phyloP scores from a whole-genome alignment of 2,329 filamentous ascomycete genomes.

The Penicillium expansum region DNA sequence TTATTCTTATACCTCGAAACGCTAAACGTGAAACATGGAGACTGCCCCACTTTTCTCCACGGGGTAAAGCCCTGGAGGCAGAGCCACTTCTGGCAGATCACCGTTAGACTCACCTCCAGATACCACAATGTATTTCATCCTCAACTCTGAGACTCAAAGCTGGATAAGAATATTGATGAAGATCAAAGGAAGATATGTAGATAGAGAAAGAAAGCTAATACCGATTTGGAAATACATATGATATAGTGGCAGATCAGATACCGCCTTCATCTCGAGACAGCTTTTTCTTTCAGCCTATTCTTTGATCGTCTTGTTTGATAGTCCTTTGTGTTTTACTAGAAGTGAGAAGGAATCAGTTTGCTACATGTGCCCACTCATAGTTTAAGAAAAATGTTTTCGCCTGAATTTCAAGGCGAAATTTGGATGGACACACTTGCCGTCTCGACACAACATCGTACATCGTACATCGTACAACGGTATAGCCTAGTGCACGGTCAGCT shows the following conservation, averaged over 20 bases:
- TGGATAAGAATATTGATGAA: not conserved
- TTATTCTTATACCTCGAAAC: not conserved
- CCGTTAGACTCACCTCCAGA: slow-evolving; percentile 62
- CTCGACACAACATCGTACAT: not conserved
- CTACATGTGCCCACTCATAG: too few species aligned
- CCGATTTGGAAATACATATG: not conserved
- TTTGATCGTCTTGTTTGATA: not conserved
- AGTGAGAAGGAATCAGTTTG: not conserved
- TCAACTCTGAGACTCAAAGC: slow-evolving; percentile 21
- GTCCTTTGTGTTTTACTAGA: not conserved
- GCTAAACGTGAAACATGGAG: not conserved
- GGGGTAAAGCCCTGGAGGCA: not conserved
- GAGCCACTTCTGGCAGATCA: not conserved
- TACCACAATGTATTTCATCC: slow-evolving; percentile 79
- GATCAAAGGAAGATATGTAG: not conserved
- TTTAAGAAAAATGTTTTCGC: not conserved
- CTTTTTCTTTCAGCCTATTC: not conserved
- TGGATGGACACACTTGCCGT: not conserved
- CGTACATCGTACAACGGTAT: not conserved
- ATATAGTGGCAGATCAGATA: not conserved
- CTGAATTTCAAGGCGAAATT: not conserved
- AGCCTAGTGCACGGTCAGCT: not conserved
- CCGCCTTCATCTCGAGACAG: not conserved
- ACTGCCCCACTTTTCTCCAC: not conserved
- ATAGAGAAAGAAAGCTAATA: not conserved